Percentiles rank a stretch among this genome's conserved stretches.
Conservation (phyloP, 108 stramenopile species). For the Fistulifera pelliculosa region DNA sequence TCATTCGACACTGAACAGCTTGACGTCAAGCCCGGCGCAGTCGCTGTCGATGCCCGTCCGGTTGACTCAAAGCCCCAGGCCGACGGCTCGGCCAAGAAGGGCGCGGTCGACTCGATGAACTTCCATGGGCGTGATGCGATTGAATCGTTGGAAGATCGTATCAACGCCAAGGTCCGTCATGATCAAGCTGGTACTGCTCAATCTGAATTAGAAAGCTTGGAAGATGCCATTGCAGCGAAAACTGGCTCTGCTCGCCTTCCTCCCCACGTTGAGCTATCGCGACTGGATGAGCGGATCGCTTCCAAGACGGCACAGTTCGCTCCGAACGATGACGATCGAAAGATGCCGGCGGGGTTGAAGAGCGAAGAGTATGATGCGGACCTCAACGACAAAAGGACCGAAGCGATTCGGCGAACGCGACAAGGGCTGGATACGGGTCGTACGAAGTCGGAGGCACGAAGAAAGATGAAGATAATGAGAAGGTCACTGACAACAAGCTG, state of each 20-base stretch:
- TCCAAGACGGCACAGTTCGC: constrained; percentile 1
- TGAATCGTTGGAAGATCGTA: constrained; percentile 6
- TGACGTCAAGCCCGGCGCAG: not conserved
- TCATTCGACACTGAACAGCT: not conserved
- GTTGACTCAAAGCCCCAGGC: not conserved
- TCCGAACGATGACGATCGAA: not conserved
- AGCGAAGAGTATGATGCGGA: not conserved
- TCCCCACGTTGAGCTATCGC: not conserved
- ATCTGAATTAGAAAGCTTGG: constrained; percentile 2
- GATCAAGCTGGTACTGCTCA: not conserved
- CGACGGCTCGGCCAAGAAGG: not conserved
- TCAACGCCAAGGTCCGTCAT: constrained; percentile 1
- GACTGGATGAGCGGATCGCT: not conserved
- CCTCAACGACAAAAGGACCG: not conserved
- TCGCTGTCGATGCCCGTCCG: not conserved
- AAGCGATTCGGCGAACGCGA: not conserved
- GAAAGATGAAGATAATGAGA: not conserved
- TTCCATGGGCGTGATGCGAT: not conserved
- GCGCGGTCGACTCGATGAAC: not conserved
- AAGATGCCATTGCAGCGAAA: constrained; percentile 1
- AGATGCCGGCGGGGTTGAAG: constrained; percentile 2
- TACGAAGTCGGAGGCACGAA: not conserved
- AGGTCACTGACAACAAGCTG: not conserved
- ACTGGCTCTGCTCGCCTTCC: not conserved
- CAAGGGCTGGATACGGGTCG: not conserved